phyloP scores from a whole-genome alignment of 1,284 basidiomycete species.

The Austroboletus rostrupii region DNA sequence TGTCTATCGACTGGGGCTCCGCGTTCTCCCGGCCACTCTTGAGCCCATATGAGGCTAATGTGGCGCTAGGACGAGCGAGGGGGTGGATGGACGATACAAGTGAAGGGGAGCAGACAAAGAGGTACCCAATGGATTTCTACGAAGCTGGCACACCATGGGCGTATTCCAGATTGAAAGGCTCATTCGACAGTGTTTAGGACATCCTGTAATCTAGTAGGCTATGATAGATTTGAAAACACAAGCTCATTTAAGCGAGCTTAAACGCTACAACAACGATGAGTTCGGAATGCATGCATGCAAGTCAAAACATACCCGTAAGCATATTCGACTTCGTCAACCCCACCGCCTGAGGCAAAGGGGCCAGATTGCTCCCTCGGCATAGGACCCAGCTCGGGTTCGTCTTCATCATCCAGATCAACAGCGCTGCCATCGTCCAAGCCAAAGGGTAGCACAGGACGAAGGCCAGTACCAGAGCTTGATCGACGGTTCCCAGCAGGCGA shows the following conservation, averaged over 20 bases:
- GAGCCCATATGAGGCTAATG: constrained; percentile 91
- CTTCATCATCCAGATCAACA: constrained; percentile 58
- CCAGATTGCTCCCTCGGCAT: constrained; percentile 70
- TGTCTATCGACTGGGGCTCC: constrained; percentile 98
- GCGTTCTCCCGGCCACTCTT: constrained; percentile 89
- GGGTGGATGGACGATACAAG: constrained; percentile 56
- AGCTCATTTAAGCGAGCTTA: constrained; percentile 8
- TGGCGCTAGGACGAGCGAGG: constrained; percentile 71
- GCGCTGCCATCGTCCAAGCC: constrained; percentile 71
- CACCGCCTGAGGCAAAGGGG: constrained; percentile 71
- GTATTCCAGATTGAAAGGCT: constrained; percentile 47
- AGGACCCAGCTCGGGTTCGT: constrained; percentile 64
- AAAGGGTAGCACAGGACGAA: constrained; percentile 81
- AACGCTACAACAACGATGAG: constrained; percentile 25
- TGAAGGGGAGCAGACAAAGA: constrained; percentile 32
- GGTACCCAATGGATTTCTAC: constrained; percentile 98
- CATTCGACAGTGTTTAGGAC: constrained; percentile 11
- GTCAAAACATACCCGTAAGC: constrained; percentile 65
- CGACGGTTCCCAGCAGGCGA: constrained; percentile 78
- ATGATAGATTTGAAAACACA: background rate
- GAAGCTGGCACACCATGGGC: constrained; percentile 75
- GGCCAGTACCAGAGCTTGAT: constrained; percentile 72
- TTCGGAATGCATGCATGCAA: background rate
- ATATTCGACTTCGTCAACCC: constrained; percentile 85
- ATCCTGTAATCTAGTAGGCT: background rate